Conservation (phyloP, 2,329 filamentous ascomycete species). For the Ambrosiella xylebori region DNA sequence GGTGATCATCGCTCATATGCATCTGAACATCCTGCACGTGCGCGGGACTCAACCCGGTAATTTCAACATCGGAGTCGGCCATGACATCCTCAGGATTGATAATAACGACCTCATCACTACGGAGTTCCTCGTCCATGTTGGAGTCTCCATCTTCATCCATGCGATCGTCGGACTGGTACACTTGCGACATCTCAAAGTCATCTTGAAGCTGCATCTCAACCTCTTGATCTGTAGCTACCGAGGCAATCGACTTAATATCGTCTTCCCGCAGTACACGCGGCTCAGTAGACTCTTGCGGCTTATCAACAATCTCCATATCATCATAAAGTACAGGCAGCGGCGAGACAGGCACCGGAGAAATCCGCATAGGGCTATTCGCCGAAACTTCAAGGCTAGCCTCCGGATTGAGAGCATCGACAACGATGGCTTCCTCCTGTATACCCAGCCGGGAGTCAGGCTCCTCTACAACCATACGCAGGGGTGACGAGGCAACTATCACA, state of each 20-base stretch:
- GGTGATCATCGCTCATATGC: constrained; percentile 4
- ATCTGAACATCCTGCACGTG: background rate
- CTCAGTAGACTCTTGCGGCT: background rate
- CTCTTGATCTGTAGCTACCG: constrained; percentile 9
- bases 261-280: background rate
- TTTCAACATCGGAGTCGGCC: constrained; percentile 9
- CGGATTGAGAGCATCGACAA: constrained; percentile 1
- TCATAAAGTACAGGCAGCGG: background rate
- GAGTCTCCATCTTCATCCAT: constrained; percentile 4
- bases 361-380: constrained; percentile 5
- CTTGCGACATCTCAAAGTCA: constrained; percentile 10
- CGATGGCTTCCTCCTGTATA: constrained; percentile 5
- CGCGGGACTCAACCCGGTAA: background rate
- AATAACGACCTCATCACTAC: background rate
- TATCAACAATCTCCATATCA: constrained; percentile 2
- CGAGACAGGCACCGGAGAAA: constrained; percentile 1
- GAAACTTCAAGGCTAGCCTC: background rate
- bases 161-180: constrained; percentile 2
- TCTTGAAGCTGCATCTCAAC: constrained; percentile 12
- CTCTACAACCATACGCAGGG: background rate
- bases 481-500: background rate
- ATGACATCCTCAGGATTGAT: constrained; percentile 9
- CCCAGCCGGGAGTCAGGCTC: background rate
- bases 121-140: background rate
- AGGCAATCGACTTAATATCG: constrained; percentile 8